phyloP scores from a whole-genome alignment of 495 filamentous ascomycete species.

The Talaromyces thailandensis region DNA sequence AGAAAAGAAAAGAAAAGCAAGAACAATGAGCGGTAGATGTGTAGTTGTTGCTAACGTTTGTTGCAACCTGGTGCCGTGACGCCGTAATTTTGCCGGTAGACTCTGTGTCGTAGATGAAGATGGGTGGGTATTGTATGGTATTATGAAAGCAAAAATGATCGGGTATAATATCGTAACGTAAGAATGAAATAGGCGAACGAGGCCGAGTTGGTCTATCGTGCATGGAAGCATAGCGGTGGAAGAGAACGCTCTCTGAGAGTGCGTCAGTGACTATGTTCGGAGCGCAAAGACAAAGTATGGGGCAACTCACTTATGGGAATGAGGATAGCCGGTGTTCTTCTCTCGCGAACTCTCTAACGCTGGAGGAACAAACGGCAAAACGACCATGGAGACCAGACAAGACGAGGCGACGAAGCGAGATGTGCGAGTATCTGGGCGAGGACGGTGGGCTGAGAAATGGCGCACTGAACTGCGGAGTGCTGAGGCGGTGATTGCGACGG shows the following conservation, averaged over 20 bases:
- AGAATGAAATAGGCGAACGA: not conserved
- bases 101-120: not conserved
- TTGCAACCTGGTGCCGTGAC: not conserved
- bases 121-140: not conserved
- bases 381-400: slow-evolving; percentile 32
- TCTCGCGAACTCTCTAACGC: slow-evolving; percentile 36
- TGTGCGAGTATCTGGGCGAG: slow-evolving; percentile 27
- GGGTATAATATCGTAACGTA: not conserved
- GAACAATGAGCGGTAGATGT: not conserved
- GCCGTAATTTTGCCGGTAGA: not conserved
- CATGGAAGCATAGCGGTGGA: slow-evolving; percentile 40
- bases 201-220: slow-evolving; percentile 19
- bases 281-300: not conserved
- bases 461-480: slow-evolving; percentile 31
- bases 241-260: slow-evolving; percentile 12
- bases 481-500: slow-evolving; percentile 16
- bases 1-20: not conserved
- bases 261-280: not conserved
- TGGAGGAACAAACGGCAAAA: slow-evolving; percentile 37
- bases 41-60: not conserved
- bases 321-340: slow-evolving; percentile 23
- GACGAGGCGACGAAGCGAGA: slow-evolving; percentile 30
- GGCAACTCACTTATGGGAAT: slow-evolving; percentile 28
- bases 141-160: not conserved
- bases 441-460: slow-evolving; percentile 36